Evolutionary conservation across 345 rosid genomes (phyloP).

Genomic region (Orychophragmus violaceus): DNA sequence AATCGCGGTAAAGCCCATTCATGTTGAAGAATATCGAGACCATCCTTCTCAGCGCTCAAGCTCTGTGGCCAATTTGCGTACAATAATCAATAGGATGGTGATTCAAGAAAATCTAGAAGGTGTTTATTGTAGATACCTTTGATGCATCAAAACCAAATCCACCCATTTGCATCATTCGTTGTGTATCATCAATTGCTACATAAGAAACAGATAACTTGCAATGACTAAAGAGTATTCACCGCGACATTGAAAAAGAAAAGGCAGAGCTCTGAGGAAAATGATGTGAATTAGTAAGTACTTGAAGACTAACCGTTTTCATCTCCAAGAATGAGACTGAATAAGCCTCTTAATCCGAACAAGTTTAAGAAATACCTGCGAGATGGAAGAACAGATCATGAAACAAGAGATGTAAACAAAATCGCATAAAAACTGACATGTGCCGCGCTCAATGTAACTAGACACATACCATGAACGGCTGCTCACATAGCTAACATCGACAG

Average conservation of each 20-base stretch:
- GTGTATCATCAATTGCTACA: conserved; percentile 87
- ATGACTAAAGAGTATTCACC: not conserved
- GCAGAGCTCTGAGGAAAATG: not conserved
- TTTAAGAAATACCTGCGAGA: conserved; percentile 84
- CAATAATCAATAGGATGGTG: not conserved
- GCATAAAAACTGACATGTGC: not conserved
- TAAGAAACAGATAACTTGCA: conserved; percentile 5
- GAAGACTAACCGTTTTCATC: conserved; percentile 88
- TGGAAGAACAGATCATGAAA: conserved; percentile 12
- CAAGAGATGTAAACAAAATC: not conserved
- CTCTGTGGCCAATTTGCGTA: conserved; percentile 40
- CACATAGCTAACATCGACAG: conserved; percentile 97
- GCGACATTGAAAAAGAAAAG: not conserved
- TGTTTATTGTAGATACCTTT: conserved; percentile 40
- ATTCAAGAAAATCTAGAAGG: not conserved
- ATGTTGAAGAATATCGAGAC: conserved; percentile 66
- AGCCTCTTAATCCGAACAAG: conserved; percentile 92
- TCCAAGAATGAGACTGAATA: conserved; percentile 92
- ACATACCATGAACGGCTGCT: conserved; percentile 97
- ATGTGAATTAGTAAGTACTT: not conserved
- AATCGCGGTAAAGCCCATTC: conserved; percentile 73
- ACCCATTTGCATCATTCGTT: conserved; percentile 99
- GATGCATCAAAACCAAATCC: conserved; percentile 91
- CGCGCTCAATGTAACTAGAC: not conserved
- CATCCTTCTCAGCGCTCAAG: conserved; percentile 78